Evolutionary conservation across 768 basidiomycete species (phyloP), one percentile per base, ranked within the genome.

Genomic region (Lentinula guzmanii): DNA sequence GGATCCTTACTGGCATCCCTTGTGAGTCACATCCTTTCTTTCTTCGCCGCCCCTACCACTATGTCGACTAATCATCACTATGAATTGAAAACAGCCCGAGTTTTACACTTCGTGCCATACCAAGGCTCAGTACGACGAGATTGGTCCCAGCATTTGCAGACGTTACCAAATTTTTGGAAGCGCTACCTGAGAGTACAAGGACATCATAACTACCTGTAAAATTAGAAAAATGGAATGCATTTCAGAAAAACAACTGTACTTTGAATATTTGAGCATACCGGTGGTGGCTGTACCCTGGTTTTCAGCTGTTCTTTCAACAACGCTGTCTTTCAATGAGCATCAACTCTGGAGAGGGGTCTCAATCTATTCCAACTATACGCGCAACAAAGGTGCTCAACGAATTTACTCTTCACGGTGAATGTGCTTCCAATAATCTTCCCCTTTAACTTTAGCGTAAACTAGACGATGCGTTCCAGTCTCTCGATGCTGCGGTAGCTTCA

Each of bases 21-120:
- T 67, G 93, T 95, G 65, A 74, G 86, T 79, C 10, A 15, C 18
- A 3, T 33, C 39, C 28, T 18, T 31, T 51, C 42, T 28, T 48
- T 4, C 42, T 46, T 57, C 24, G 21, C 31, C 21, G 52, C 52
- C 21, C 5, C 39, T 33, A 24, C 35, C 43, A 28, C 28, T 28
- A 28, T 28, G 28, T 33, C 31, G 9, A 16, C 59, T 37, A 21
- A 11, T 3, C 43, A 50, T 43, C 10, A 53, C 41, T 37, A 43
- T 66, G 33, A 66, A 46, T 21, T 54, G 59, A 64, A 24, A 64
- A 24, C 68, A 95, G 91, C 94, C 95, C 67, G 95, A 96, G 68
- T 98, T 98, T 73, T 95, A 95, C 76, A 87, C 87, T 5, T 95
- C 86, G 55, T 95, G 93, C 75, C 95, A 95, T 76, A 93, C 91